These are phyloP conservation scores for Rhododendron mucronatum DNA, from an alignment of 148 eudicot genomes.

Conservation along the genomic window DNA sequence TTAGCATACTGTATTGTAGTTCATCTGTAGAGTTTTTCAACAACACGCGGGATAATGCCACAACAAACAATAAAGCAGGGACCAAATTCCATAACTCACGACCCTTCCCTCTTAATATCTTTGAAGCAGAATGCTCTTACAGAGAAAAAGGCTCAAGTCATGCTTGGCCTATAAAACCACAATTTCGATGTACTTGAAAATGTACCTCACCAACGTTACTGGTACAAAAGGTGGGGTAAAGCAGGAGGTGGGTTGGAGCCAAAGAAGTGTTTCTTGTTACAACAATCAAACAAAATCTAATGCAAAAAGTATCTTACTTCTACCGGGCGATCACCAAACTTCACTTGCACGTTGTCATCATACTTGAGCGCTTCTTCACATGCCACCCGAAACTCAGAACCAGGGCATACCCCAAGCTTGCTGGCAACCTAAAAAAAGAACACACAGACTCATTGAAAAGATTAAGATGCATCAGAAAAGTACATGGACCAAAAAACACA, in stretches of 20 bases:
- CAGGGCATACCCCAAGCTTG: slow-evolving; percentile 89
- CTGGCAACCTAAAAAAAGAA: slow-evolving; percentile 55
- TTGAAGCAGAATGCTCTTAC: not conserved
- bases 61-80: no score
- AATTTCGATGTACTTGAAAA: not conserved
- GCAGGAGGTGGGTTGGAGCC: not conserved
- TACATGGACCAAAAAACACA: not conserved
- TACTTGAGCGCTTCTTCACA: slow-evolving; percentile 90
- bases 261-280: not conserved
- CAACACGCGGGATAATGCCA: no score
- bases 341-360: slow-evolving; percentile 61
- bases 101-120: not conserved
- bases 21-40: no score
- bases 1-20: not conserved
- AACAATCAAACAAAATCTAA: not conserved
- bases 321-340: slow-evolving; percentile 96
- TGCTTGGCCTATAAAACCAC: not conserved
- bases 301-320: slow-evolving; percentile 46
- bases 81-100: not conserved
- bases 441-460: not conserved
- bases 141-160: not conserved
- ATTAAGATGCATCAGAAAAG: not conserved
- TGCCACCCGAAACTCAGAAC: slow-evolving; percentile 92
- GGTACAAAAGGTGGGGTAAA: not conserved
- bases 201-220: not conserved